Percentiles rank a stretch among this genome's conserved stretches.
Conservation (phyloP, 257 asterid genomes). For the Ehretia macrophylla region DNA sequence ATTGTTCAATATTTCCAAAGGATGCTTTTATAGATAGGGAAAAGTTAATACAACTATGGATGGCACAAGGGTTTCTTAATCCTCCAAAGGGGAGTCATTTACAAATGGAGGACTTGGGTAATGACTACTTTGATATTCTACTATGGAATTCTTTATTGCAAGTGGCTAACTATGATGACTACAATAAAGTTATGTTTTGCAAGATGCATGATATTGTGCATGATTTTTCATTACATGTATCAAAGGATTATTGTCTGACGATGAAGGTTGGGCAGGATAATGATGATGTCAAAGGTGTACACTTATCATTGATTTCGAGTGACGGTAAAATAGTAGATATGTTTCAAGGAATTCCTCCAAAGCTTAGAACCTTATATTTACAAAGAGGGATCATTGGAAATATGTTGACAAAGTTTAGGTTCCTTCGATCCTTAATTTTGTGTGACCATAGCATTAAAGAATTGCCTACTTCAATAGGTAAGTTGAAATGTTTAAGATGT, state of each 20-base stretch:
- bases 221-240: slow-evolving; percentile 3
- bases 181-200: background rate
- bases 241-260: slow-evolving; percentile 1
- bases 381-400: background rate
- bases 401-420: background rate
- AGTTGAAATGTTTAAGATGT: slow-evolving; percentile 14
- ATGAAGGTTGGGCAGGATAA: background rate
- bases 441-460: background rate
- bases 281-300: background rate
- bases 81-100: background rate
- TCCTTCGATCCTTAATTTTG: slow-evolving; percentile 17
- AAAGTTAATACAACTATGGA: slow-evolving; percentile 12
- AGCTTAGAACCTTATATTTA: background rate
- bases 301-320: slow-evolving; percentile 5
- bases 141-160: slow-evolving; percentile 1
- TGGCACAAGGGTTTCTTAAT: slow-evolving; percentile 15
- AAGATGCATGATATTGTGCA: slow-evolving; percentile 15
- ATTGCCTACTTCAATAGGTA: slow-evolving; percentile 8
- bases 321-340: background rate
- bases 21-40: background rate
- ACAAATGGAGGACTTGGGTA: slow-evolving; percentile 11
- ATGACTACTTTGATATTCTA: background rate
- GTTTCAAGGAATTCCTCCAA: background rate
- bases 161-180: background rate
- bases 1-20: slow-evolving; percentile 5